Evolutionary conservation across 192 early-diverging fungal species (phyloP).

Genomic region (Radiomyces spectabilis): DNA sequence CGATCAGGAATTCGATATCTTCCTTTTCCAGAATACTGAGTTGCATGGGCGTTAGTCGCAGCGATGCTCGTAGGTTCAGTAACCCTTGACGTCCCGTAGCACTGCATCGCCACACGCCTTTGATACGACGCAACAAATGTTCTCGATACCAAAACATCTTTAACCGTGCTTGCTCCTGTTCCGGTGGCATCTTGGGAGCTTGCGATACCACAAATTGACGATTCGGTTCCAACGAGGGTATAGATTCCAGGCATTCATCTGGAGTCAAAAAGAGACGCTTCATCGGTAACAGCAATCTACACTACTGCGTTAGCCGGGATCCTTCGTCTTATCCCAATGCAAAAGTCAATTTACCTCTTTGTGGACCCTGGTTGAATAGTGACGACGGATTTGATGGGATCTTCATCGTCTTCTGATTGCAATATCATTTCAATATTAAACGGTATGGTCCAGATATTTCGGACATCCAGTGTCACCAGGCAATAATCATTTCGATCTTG

Average conservation of each 20-base stretch:
- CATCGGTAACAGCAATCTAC: constrained; percentile 42
- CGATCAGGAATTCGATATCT: constrained; percentile 51
- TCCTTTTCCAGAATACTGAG: constrained; percentile 52
- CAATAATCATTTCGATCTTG: constrained; percentile 55
- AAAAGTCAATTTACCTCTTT: neutral
- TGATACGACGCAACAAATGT: constrained; percentile 45
- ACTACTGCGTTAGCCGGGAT: too few relatives aligned
- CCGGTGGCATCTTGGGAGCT: constrained; percentile 34
- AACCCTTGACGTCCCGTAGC: constrained; percentile 44
- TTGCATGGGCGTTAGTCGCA: constrained; percentile 47
- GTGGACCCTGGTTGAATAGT: constrained; percentile 27
- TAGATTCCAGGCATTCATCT: constrained; percentile 35
- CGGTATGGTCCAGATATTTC: constrained; percentile 62
- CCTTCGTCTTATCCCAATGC: too few relatives aligned
- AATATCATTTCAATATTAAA: constrained; percentile 69
- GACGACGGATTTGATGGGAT: neutral
- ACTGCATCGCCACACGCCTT: constrained; percentile 37
- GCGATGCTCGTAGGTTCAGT: constrained; percentile 41
- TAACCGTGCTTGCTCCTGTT: constrained; percentile 48
- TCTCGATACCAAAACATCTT: constrained; percentile 74
- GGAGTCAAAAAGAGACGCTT: constrained; percentile 48
- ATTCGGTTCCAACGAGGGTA: constrained; percentile 60
- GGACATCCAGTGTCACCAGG: constrained; percentile 70
- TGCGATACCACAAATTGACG: constrained; percentile 75
- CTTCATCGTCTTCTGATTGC: constrained; percentile 31